Conservation (phyloP, 2,329 filamentous ascomycete species). For the Hypoxylon sp. region DNA sequence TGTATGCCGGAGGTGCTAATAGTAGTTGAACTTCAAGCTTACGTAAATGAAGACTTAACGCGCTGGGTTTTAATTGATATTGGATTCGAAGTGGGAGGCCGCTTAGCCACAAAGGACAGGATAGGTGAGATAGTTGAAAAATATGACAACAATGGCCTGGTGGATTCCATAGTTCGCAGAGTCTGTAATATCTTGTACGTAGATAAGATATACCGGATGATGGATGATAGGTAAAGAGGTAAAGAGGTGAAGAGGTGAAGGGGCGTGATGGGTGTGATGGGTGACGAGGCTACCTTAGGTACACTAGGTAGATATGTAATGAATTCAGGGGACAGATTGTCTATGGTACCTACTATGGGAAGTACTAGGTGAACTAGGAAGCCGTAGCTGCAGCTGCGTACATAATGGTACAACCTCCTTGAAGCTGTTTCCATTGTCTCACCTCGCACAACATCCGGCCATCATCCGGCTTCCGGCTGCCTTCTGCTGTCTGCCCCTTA, state of each 20-base stretch:
- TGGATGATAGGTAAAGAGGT: too few species aligned
- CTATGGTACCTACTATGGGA: too few species aligned
- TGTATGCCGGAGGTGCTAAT: background rate
- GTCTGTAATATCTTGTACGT: conserved; percentile 22
- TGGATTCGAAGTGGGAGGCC: background rate
- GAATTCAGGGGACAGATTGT: background rate
- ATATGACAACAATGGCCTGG: background rate
- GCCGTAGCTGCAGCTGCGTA: conserved; percentile 7
- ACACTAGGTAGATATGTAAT: too few species aligned
- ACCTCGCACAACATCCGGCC: conserved; percentile 58
- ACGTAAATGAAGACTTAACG: background rate
- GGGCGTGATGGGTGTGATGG: too few species aligned
- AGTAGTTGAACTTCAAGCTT: background rate
- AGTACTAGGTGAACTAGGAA: conserved; percentile 6
- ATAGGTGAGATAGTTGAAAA: background rate
- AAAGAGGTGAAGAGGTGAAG: too few species aligned
- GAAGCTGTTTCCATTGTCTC: conserved; percentile 43
- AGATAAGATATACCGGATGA: background rate
- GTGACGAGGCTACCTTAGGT: too few species aligned
- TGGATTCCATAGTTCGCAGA: background rate
- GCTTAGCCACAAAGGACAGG: too few species aligned
- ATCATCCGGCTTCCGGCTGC: conserved; percentile 50
- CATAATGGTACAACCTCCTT: conserved; percentile 10
- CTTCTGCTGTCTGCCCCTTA: conserved; percentile 32
- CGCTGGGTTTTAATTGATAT: too few species aligned